phyloP scores from a whole-genome alignment of 768 basidiomycete genomes.

The Cytidiella melzeri region DNA sequence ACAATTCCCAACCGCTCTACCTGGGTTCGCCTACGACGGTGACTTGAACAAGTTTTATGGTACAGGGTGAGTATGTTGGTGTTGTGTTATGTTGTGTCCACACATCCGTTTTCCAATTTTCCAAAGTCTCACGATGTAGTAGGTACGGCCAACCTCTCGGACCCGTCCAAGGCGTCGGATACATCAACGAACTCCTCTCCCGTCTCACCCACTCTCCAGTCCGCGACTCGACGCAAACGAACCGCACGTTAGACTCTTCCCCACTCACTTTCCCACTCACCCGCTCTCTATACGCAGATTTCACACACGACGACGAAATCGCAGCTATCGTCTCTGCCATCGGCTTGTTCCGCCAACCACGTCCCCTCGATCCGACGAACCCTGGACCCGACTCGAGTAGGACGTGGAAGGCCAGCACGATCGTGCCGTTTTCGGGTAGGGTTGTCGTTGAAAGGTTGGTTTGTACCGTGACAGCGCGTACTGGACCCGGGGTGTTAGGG shows the following conservation, averaged over 20 bases:
- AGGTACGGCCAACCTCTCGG: constrained; percentile 69
- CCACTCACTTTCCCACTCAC: constrained; percentile 67
- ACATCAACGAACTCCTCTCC: constrained; percentile 80
- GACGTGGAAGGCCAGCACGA: constrained; percentile 47
- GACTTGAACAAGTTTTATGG: constrained; percentile 78
- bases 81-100: not conserved
- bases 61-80: constrained; percentile 47
- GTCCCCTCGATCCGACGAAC: constrained; percentile 3
- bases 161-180: constrained; percentile 79
- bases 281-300: constrained; percentile 61
- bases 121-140: not conserved
- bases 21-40: constrained; percentile 57
- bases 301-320: constrained; percentile 85
- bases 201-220: constrained; percentile 64
- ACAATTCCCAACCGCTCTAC: constrained; percentile 44
- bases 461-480: constrained; percentile 20
- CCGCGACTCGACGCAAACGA: constrained; percentile 67
- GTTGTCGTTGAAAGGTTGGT: constrained; percentile 68
- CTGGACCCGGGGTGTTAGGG: not conserved
- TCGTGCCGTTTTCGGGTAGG: constrained; percentile 72
- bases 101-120: not conserved
- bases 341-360: constrained; percentile 34
- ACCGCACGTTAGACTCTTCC: constrained; percentile 59
- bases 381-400: constrained; percentile 15
- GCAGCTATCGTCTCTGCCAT: constrained; percentile 64